phyloP scores from a whole-genome alignment of 192 early-diverging fungal genomes.

The Gonapodya prolifera region DNA sequence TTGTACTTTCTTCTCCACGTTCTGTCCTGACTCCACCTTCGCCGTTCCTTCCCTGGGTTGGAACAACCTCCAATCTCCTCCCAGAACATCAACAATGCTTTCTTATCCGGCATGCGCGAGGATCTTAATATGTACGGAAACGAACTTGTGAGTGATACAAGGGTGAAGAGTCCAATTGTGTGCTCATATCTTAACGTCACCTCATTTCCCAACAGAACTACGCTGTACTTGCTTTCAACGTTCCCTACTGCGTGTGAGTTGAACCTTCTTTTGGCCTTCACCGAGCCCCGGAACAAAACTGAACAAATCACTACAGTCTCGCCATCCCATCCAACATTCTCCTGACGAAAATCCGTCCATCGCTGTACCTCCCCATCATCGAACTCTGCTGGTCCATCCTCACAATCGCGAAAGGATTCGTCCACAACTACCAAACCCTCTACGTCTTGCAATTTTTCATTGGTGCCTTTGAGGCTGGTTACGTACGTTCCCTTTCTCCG shows the following conservation, averaged over 20 bases:
- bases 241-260: constrained; percentile 5
- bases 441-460: not conserved
- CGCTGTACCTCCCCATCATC: not conserved
- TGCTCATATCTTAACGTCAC: too few relatives aligned
- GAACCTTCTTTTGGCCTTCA: not conserved
- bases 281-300: too few relatives aligned
- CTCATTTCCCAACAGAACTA: too few relatives aligned
- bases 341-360: not conserved
- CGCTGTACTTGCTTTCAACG: constrained; percentile 4
- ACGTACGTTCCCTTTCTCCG: not conserved
- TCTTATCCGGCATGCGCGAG: constrained; percentile 1
- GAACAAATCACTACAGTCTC: not conserved
- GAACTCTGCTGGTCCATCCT: not conserved
- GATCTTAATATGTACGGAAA: not conserved
- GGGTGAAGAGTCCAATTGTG: too few relatives aligned
- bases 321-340: constrained; percentile 3
- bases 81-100: constrained; percentile 3
- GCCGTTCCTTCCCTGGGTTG: not conserved
- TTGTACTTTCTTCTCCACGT: not conserved
- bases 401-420: not conserved
- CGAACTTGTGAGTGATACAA: too few relatives aligned
- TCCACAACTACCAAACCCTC: not conserved
- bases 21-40: not conserved
- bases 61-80: not conserved
- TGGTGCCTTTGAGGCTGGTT: constrained; percentile 1